Percentiles rank a stretch among this genome's conserved stretches.
Conservation (phyloP, 2,329 filamentous ascomycete species). For the Helotiales sp. region DNA sequence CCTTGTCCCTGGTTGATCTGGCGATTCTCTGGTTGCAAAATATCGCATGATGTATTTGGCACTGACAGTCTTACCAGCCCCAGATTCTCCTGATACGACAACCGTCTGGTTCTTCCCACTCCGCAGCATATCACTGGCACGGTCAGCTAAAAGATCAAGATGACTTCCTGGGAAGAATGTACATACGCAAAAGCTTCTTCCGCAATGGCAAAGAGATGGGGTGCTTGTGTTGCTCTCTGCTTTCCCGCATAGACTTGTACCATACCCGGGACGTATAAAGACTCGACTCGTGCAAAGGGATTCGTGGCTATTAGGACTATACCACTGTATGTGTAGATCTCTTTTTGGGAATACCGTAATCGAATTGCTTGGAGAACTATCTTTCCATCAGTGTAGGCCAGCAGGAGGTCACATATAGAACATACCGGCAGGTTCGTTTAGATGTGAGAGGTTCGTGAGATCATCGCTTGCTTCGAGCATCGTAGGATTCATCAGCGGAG, state of each 20-base stretch:
- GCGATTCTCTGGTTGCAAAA: conserved; percentile 95
- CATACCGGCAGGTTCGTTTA: conserved; percentile 96
- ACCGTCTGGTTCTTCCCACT: conserved; percentile 97
- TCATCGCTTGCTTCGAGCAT: conserved; percentile 99
- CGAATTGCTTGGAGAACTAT: conserved; percentile 96
- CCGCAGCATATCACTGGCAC: conserved; percentile 86
- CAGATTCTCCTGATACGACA: conserved; percentile 98
- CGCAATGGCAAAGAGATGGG: conserved; percentile 97
- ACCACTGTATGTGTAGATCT: conserved; percentile 99
- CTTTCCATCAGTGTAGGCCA: conserved; percentile 27
- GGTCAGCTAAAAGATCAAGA: conserved; percentile 45
- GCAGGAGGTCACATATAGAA: conserved; percentile 16
- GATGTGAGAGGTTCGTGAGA: conserved; percentile 93
- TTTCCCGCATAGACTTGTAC: conserved; percentile 99
- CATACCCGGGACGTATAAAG: conserved; percentile 98
- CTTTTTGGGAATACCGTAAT: conserved; percentile 95
- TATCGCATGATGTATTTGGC: conserved; percentile 99
- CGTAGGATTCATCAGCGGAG: conserved; percentile 95
- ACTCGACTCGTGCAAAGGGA: conserved; percentile 96
- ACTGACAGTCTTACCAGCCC: conserved; percentile 98
- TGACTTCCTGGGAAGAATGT: neutral
- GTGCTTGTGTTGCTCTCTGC: conserved; percentile 93
- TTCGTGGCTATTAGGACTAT: conserved; percentile 99
- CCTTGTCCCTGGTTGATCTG: conserved; percentile 81
- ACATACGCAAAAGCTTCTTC: conserved; percentile 96